Evolutionary conservation across 306 rosid species (phyloP).

Genomic region (Betula pendula): DNA sequence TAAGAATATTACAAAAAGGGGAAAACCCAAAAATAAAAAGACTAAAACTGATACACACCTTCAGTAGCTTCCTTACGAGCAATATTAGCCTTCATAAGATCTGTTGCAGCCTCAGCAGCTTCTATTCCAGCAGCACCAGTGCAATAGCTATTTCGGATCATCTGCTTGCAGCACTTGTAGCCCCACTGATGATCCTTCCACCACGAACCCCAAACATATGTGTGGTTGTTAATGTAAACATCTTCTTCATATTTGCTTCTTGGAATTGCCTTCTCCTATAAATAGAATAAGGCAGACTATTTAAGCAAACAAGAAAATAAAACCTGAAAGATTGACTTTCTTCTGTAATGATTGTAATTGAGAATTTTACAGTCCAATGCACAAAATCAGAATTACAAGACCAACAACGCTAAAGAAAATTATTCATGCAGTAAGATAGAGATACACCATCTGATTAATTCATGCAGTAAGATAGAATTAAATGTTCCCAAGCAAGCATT

Average conservation of each 20-base stretch:
- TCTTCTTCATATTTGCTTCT: constrained; percentile 67
- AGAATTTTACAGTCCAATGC: too few relatives aligned
- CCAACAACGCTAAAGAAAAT: too few relatives aligned
- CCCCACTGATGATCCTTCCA: constrained; percentile 88
- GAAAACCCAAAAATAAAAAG: not conserved
- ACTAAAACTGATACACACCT: constrained; percentile 32
- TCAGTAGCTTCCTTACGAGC: constrained; percentile 63
- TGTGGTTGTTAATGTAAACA: constrained; percentile 58
- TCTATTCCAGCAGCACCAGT: constrained; percentile 60
- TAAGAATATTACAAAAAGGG: too few relatives aligned
- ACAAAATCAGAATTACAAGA: too few relatives aligned
- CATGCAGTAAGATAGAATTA: too few relatives aligned
- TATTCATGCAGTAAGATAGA: too few relatives aligned
- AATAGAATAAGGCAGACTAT: not conserved
- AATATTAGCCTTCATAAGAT: constrained; percentile 77
- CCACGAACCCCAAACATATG: constrained; percentile 75
- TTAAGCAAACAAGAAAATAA: not conserved
- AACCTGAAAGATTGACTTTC: not conserved
- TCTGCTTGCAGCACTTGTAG: too few relatives aligned
- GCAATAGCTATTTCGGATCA: constrained; percentile 55
- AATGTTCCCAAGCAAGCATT: too few relatives aligned
- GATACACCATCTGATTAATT: too few relatives aligned
- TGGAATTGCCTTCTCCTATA: constrained; percentile 54
- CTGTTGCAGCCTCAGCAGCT: constrained; percentile 59
- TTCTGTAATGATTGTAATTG: not conserved